Conservation (phyloP, 345 rosid species). For the Acer yangbiense region DNA sequence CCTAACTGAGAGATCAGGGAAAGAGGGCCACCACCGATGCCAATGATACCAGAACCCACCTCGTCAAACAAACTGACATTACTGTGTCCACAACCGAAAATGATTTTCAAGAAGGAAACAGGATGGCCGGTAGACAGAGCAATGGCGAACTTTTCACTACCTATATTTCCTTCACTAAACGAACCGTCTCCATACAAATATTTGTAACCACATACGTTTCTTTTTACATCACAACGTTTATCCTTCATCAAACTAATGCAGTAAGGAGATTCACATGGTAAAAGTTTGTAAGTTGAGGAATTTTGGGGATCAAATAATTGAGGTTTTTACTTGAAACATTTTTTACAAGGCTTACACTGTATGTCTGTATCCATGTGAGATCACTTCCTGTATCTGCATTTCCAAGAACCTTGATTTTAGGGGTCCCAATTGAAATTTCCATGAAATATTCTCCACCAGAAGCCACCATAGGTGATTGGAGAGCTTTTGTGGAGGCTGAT, state of each 20-base stretch:
- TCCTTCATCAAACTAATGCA: conserved; percentile 29
- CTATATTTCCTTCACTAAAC: conserved; percentile 43
- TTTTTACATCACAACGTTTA: conserved; percentile 23
- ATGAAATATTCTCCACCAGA: conserved; percentile 57
- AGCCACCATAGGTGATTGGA: conserved; percentile 39
- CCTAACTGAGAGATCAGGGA: conserved; percentile 54
- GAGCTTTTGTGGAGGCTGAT: conserved; percentile 12
- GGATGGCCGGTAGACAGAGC: conserved; percentile 21
- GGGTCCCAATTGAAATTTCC: conserved; percentile 59
- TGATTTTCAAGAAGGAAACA: conserved; percentile 24
- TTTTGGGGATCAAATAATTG: conserved; percentile 48
- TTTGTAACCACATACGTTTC: conserved; percentile 37
- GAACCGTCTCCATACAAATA: conserved; percentile 53
- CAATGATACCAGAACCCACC: conserved; percentile 58
- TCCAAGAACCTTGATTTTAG: conserved; percentile 37
- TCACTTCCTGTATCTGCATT: conserved; percentile 71
- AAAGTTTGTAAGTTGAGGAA: conserved; percentile 45
- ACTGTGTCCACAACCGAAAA: conserved; percentile 58
- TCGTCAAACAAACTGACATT: conserved; percentile 49
- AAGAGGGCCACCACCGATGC: conserved; percentile 60
- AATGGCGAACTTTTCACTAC: conserved; percentile 43
- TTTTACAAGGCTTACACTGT: conserved; percentile 65
- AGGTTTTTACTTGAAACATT: conserved; percentile 48
- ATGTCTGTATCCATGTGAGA: conserved; percentile 56
- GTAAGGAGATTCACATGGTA: conserved; percentile 37